phyloP scores from a whole-genome alignment of 192 early-diverging fungal genomes.

The Podila clonocystis region DNA sequence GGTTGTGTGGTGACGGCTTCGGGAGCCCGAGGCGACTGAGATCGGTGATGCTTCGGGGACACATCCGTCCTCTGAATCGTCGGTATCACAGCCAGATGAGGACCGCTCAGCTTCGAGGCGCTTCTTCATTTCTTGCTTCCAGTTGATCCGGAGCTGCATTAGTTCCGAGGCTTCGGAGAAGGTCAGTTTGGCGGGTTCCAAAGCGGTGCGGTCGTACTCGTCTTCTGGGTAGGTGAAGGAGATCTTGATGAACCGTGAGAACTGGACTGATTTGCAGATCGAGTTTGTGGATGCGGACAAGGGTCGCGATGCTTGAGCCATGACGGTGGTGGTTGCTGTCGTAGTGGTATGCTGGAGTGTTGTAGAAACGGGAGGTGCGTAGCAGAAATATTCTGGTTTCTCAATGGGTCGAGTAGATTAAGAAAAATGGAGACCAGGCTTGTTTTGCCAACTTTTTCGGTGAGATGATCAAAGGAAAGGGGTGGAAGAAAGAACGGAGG shows the following conservation, averaged over 20 bases:
- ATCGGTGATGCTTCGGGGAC: background rate
- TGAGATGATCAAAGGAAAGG: no score
- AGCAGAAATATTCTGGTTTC: no score
- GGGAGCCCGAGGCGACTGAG: background rate
- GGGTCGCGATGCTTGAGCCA: constrained; percentile 10
- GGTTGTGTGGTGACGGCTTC: constrained; percentile 1
- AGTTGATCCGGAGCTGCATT: constrained; percentile 49
- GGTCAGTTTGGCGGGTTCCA: constrained; percentile 49
- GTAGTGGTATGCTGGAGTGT: background rate
- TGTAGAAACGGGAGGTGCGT: background rate
- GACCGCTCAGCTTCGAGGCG: constrained; percentile 12
- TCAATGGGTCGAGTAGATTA: no score
- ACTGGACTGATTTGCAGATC: constrained; percentile 50
- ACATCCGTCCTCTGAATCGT: background rate
- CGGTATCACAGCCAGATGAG: background rate
- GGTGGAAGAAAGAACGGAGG: background rate
- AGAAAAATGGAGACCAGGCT: no score
- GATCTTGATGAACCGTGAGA: constrained; percentile 50
- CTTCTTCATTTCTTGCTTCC: constrained; percentile 48
- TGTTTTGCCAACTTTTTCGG: no score
- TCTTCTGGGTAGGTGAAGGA: constrained; percentile 52
- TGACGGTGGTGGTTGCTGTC: background rate
- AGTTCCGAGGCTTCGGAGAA: constrained; percentile 48
- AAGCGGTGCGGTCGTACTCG: constrained; percentile 52
- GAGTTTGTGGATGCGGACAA: constrained; percentile 12